phyloP scores from a whole-genome alignment of 2,329 filamentous ascomycete species.

The Pestalotiopsis sp. region DNA sequence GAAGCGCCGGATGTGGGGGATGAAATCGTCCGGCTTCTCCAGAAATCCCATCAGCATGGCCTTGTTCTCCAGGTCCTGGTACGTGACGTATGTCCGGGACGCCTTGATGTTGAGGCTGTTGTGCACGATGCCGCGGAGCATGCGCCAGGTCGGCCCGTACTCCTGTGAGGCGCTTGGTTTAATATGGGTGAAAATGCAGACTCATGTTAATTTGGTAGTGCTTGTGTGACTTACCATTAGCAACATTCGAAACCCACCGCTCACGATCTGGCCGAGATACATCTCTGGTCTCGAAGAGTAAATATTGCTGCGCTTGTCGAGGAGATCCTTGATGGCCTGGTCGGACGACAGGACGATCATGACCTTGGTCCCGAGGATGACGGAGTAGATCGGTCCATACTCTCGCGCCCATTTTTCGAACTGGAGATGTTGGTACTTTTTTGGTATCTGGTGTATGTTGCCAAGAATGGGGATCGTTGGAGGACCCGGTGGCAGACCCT shows the following conservation, averaged over 20 bases:
- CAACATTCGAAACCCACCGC: conserved; percentile 18
- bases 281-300: conserved; percentile 48
- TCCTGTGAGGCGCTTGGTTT: conserved; percentile 17
- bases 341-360: conserved; percentile 49
- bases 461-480: conserved; percentile 52
- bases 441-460: conserved; percentile 52
- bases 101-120: conserved; percentile 47
- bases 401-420: conserved; percentile 54
- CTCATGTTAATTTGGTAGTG: neutral
- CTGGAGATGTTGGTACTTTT: conserved; percentile 41
- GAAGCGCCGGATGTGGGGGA: conserved; percentile 47
- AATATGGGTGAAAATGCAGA: neutral
- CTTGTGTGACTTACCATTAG: conserved; percentile 17
- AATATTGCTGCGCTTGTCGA: conserved; percentile 50
- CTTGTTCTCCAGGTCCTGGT: conserved; percentile 58
- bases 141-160: conserved; percentile 36
- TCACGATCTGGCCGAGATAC: conserved; percentile 41
- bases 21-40: conserved; percentile 40
- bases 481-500: conserved; percentile 48
- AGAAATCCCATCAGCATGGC: conserved; percentile 53
- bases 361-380: conserved; percentile 49
- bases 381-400: conserved; percentile 52
- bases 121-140: conserved; percentile 41
- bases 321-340: conserved; percentile 48
- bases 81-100: conserved; percentile 51